A percentile compares a stretch with the other conserved stretches of the same genome.
Evolutionary conservation across 495 filamentous ascomycete genomes (phyloP).

Genomic region (Staphylotrichum tortipilum): DNA sequence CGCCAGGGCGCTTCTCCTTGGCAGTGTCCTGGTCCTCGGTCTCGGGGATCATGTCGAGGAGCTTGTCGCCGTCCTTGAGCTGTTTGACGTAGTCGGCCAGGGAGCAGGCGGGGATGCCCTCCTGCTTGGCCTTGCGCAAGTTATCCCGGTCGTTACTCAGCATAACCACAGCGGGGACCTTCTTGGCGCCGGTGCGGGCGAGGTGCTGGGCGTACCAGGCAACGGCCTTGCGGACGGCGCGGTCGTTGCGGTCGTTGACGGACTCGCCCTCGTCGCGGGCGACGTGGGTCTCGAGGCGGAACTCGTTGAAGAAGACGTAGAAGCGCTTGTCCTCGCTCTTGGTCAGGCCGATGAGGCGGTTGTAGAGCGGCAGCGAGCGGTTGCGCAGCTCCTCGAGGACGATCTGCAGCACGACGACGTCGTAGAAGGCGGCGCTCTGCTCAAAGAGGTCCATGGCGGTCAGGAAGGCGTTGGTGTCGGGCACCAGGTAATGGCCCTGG

Average conservation of each 20-base stretch:
- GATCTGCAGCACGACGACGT: slow-evolving; percentile 90
- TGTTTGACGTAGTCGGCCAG: slow-evolving; percentile 72
- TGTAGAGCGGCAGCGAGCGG: slow-evolving; percentile 88
- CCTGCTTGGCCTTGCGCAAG: slow-evolving; percentile 68
- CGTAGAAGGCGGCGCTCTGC: slow-evolving; percentile 81
- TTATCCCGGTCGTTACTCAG: slow-evolving; percentile 88
- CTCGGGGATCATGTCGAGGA: slow-evolving; percentile 93
- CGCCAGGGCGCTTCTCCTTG: slow-evolving; percentile 52
- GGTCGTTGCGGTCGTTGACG: slow-evolving; percentile 95
- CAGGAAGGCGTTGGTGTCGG: slow-evolving; percentile 92
- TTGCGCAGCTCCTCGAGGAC: slow-evolving; percentile 94
- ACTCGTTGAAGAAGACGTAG: slow-evolving; percentile 99
- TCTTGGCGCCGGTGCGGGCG: slow-evolving; percentile 48
- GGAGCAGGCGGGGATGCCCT: slow-evolving; percentile 58
- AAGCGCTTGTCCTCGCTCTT: slow-evolving; percentile 94
- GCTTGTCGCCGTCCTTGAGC: slow-evolving; percentile 69
- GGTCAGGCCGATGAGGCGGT: slow-evolving; percentile 78
- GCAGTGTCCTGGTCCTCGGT: slow-evolving; percentile 56
- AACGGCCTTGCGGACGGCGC: slow-evolving; percentile 77
- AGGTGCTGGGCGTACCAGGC: slow-evolving; percentile 86
- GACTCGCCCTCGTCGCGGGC: slow-evolving; percentile 65
- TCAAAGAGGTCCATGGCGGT: slow-evolving; percentile 96
- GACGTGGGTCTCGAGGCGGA: slow-evolving; percentile 84
- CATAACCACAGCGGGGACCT: slow-evolving; percentile 75
- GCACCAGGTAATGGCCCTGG: slow-evolving; percentile 87